Evolutionary conservation across 768 basidiomycete genomes (phyloP), one percentile per base, ranked within the genome.

Genomic region (Coprinopsis sp.): DNA sequence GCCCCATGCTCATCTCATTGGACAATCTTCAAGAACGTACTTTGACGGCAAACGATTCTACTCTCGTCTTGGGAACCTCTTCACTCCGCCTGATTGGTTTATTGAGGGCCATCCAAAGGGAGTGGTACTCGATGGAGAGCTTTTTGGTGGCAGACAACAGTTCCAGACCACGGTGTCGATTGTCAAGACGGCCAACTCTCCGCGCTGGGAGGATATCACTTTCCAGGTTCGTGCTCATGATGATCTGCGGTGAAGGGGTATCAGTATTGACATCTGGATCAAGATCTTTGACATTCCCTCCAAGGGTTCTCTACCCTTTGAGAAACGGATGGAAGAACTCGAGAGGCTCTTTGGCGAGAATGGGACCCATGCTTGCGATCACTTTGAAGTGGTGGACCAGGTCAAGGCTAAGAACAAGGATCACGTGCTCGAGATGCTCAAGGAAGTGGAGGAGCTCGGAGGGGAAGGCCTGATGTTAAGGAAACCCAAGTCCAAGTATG

Each of bases 401-500:
- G 68, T 68, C 47, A 44, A 64, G 33, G 77, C 70, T 6, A 67
- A 58, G 50, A 61, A 58, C 52, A 66, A 70, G n/a, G 58, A 74
- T 18, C 79, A 82, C 51, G 77, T 82, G 1, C 63, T 79, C 1
- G 68, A 76, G 41, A 73, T 70, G 54, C 65, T 82, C 44, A 74
- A 77, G 55, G 75, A 76, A 54, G 58, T 82, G 8, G 78, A 82
- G 55, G 58, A 55, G 5, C 52, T 77, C 12, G 79, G 79, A 8
- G 79, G 79, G 1, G 79, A 82, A 56, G 79, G 79, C 1, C 51
- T 82, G 14, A 82, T 82, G 79, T 62, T 81, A 22, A 62, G 79
- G 11, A 68, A 68, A 46, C 70, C 79, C 4, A 62, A 58, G 28
- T 79, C 78, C 72, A 34, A 62, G 29, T 82, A 82, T 46, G 77